Percentiles rank a stretch among this genome's conserved stretches.
phyloP scores from a whole-genome alignment of 2,329 filamentous ascomycete species.

The Bimuria novae-zelandiae region DNA sequence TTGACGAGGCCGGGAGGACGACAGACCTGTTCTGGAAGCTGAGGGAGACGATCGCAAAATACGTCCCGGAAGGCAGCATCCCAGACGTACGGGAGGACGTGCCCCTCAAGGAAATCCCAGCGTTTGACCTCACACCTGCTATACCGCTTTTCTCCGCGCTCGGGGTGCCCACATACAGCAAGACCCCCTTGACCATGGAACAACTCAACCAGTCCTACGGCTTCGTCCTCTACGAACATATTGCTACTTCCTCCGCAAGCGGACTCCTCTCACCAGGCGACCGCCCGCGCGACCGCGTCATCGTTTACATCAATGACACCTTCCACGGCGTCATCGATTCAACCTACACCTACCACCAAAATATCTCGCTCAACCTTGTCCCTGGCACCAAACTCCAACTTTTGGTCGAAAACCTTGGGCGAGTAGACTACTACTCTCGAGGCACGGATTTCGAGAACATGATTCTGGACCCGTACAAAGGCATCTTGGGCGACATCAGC shows the following conservation, averaged over 20 bases:
- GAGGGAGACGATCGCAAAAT: constrained; percentile 47
- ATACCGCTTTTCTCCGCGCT: no score
- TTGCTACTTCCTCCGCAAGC: constrained; percentile 20
- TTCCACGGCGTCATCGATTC: constrained; percentile 54
- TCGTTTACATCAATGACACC: constrained; percentile 54
- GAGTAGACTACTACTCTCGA: constrained; percentile 52
- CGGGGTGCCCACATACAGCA: no score
- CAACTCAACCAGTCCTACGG: constrained; percentile 52
- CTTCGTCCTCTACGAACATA: constrained; percentile 52
- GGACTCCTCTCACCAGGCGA: constrained; percentile 52
- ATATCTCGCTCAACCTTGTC: constrained; percentile 46
- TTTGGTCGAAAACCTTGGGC: constrained; percentile 58
- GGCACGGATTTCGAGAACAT: constrained; percentile 33
- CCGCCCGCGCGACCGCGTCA: constrained; percentile 51
- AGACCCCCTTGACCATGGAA: constrained; percentile 52
- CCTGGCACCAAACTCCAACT: constrained; percentile 50
- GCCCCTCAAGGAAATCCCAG: constrained; percentile 40
- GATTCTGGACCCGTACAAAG: constrained; percentile 51
- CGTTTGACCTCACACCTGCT: constrained; percentile 48
- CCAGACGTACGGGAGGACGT: constrained; percentile 44
- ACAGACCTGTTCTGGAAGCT: constrained; percentile 52
- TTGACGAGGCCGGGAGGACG: constrained; percentile 56
- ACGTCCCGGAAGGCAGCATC: constrained; percentile 44
- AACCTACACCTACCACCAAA: constrained; percentile 48
- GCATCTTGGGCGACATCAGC: constrained; percentile 51